Base-by-base conservation (phyloP, 2,329 filamentous ascomycete species). In the Byssoonygena ceratinophila region DNA sequence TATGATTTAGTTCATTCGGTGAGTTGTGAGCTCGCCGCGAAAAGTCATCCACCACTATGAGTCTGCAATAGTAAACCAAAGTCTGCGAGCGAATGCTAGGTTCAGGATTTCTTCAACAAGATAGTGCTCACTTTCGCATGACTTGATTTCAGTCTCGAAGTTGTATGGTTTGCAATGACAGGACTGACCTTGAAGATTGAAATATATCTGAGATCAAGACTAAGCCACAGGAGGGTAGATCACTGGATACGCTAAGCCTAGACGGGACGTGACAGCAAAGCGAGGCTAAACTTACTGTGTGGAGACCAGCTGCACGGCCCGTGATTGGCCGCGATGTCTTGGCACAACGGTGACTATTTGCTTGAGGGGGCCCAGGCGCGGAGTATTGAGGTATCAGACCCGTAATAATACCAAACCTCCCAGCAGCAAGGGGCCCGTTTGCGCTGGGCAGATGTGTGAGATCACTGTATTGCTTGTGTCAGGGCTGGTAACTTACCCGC, bases 1-100 rank as follows among this genome's bases (percentile, higher is more conserved):
- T 44, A 39, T 18, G 36, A 4, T 6, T 39, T 9, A n/a, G 36
- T 20, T 39, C 36, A 39, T 39, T 39, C 52, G 32, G 32, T 41
- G 37, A 32, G 52, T 54, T 4, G 56, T 51, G 32, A 46, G 31
- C 46, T 41, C 27, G 18, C 23, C 48, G 7, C n/a, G 25, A 34
- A 58, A 32, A 11, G 48, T 27, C 27, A 54, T 25, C 53, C 53
- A 53, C 54, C 53, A 55, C 31, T 46, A 32, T 18, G 14, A 54
- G 32, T 39, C 18, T 37, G 51, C 23, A 31, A 44, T 53, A 51
- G 36, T 55, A 54, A 20, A 56, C 49, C 55, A 59, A 36, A 22
- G 37, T 57, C 40, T 57, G 51, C 51, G 55, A 59, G 39, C 47
- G 57, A 37, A 34, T 16, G 12, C 16, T 44, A 8, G 48, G 37